Conservation (phyloP, 805 yeast genomes). For the Starmerella cellae region DNA sequence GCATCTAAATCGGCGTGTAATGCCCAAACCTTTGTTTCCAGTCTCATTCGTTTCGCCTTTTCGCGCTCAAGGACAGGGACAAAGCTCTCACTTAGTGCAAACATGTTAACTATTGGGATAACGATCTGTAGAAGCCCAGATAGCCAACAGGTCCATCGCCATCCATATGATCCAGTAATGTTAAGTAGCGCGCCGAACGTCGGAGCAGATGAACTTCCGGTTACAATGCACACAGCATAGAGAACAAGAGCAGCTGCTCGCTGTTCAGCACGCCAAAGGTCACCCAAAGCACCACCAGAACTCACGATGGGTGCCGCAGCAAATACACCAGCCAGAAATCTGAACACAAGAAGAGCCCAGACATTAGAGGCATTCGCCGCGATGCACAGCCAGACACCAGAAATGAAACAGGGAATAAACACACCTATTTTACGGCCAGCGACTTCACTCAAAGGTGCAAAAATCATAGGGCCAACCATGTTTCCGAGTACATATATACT, state of each 20-base stretch:
- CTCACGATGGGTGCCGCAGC: constrained; percentile 55
- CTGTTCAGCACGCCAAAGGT: constrained; percentile 38
- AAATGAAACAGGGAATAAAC: constrained; percentile 36
- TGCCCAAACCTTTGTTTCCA: constrained; percentile 62
- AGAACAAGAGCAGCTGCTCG: constrained; percentile 43
- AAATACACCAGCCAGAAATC: constrained; percentile 45
- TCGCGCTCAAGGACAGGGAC: constrained; percentile 39
- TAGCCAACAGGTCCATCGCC: constrained; percentile 50
- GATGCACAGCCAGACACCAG: constrained; percentile 33
- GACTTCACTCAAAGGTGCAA: constrained; percentile 47
- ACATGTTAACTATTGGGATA: constrained; percentile 30
- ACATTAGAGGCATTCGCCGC: constrained; percentile 34
- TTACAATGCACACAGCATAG: constrained; percentile 37
- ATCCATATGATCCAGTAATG: constrained; percentile 33
- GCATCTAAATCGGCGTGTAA: constrained; percentile 91
- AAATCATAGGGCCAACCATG: constrained; percentile 46
- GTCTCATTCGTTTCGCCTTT: constrained; percentile 54
- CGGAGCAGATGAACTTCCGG: constrained; percentile 36
- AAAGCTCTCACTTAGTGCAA: constrained; percentile 30
- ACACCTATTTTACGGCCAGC: constrained; percentile 43
- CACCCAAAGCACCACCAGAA: constrained; percentile 50
- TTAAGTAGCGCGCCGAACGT: constrained; percentile 30
- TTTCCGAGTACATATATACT: constrained; percentile 47
- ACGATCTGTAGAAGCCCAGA: constrained; percentile 33
- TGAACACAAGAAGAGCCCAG: constrained; percentile 31